A percentile compares a stretch with the other conserved stretches of the same genome.
Evolutionary conservation across 75 land plant genomes (phyloP).

Genomic region (Adiantum capillusveneris): DNA sequence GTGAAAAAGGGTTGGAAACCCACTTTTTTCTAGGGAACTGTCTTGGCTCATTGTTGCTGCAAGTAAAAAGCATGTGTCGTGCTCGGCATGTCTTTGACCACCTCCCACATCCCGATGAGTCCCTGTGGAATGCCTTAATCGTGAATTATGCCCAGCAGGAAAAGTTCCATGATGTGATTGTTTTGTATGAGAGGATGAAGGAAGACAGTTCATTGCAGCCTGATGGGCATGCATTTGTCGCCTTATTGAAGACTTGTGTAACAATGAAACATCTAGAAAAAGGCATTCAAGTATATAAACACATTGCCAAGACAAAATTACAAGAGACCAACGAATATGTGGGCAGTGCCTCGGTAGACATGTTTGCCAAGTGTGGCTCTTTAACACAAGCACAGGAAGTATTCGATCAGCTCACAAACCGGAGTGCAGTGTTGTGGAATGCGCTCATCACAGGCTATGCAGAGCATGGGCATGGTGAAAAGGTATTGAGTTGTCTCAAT

Average conservation of each 20-base stretch:
- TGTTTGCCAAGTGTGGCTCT: slow-evolving; percentile 2
- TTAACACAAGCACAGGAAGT: neutral
- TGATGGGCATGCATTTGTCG: no score
- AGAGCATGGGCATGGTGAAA: neutral
- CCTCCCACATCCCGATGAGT: no score
- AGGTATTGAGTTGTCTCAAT: neutral
- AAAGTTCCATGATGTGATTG: no score
- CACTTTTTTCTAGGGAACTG: no score
- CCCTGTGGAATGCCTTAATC: no score
- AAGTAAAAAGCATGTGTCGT: no score
- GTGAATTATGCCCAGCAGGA: no score
- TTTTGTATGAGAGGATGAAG: no score
- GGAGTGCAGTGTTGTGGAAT: neutral
- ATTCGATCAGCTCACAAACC: neutral
- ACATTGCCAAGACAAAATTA: slow-evolving; percentile 25
- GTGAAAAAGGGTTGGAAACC: no score
- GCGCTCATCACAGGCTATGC: neutral
- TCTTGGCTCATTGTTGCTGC: no score
- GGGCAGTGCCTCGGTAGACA: neutral
- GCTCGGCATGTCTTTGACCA: no score
- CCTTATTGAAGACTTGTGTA: slow-evolving; percentile 16
- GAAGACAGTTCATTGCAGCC: no score
- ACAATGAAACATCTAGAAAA: slow-evolving; percentile 1
- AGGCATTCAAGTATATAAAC: slow-evolving; percentile 31
- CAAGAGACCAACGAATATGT: neutral